Conservation (phyloP, 768 basidiomycete genomes). For the Fistulinella prunicolor region DNA sequence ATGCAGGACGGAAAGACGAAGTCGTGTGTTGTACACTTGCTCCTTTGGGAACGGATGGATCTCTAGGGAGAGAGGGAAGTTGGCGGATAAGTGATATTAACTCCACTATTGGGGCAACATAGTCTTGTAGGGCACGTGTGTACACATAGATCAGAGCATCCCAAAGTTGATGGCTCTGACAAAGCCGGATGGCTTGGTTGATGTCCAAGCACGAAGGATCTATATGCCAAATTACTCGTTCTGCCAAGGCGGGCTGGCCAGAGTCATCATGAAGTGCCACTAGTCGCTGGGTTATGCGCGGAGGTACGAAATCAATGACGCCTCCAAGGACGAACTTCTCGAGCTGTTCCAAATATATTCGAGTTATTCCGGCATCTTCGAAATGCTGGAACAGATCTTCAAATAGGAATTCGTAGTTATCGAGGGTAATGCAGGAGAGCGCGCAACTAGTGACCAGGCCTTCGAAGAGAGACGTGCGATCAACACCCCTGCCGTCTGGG, state of each 20-base stretch:
- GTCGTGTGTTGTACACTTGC: slow-evolving; percentile 12
- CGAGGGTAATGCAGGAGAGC: slow-evolving; percentile 75
- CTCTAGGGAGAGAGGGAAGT: slow-evolving; percentile 5
- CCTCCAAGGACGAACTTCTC: slow-evolving; percentile 80
- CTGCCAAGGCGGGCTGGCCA: slow-evolving; percentile 69
- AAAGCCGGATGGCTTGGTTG: slow-evolving; percentile 86
- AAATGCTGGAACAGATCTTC: slow-evolving; percentile 93
- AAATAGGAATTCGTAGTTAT: slow-evolving; percentile 83
- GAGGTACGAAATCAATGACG: slow-evolving; percentile 73
- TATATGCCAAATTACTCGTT: slow-evolving; percentile 94
- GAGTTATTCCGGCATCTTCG: slow-evolving; percentile 75
- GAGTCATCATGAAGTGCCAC: slow-evolving; percentile 74
- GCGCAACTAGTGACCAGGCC: slow-evolving; percentile 75
- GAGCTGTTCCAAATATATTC: slow-evolving; percentile 79
- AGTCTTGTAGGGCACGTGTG: slow-evolving; percentile 84
- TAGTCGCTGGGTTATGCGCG: slow-evolving; percentile 82
- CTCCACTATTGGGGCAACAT: slow-evolving; percentile 84
- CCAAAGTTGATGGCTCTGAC: slow-evolving; percentile 79
- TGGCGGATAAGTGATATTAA: slow-evolving; percentile 73
- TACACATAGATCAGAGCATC: slow-evolving; percentile 95
- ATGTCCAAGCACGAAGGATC: slow-evolving; percentile 89
- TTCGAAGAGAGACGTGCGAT: slow-evolving; percentile 88
- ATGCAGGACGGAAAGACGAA: slow-evolving; percentile 61
- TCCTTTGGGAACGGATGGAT: slow-evolving; percentile 5
- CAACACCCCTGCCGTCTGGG: slow-evolving; percentile 85